Percentiles rank a stretch among this genome's conserved stretches.
phyloP scores from a whole-genome alignment of 768 basidiomycete genomes.

The Tricholoma saponaceum region DNA sequence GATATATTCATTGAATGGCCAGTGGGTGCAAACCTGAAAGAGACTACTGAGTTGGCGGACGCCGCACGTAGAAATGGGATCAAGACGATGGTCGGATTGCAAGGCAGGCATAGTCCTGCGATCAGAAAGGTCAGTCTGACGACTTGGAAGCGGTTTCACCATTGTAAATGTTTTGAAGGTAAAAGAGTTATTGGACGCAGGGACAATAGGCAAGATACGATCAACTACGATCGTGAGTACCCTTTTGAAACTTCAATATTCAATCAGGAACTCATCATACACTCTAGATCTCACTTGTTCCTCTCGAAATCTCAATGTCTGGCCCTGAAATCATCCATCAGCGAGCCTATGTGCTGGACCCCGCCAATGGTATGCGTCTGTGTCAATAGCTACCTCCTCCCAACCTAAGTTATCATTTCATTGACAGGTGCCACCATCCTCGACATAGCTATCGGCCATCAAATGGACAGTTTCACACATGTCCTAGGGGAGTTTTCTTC shows the following conservation, averaged over 20 bases:
- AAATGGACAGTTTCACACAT: slow-evolving; percentile 23
- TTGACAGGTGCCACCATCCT: slow-evolving; percentile 25
- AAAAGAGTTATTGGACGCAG: slow-evolving; percentile 26
- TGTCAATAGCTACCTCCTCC: neutral
- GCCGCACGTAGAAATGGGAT: slow-evolving; percentile 26
- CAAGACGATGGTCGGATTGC: slow-evolving; percentile 30
- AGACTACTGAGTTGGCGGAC: slow-evolving; percentile 31
- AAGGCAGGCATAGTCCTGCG: slow-evolving; percentile 24
- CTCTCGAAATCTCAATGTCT: neutral
- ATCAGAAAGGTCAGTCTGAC: slow-evolving; percentile 24
- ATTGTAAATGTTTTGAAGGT: slow-evolving; percentile 14
- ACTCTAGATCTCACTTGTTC: neutral
- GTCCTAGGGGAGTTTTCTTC: slow-evolving; percentile 29
- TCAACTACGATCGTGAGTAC: slow-evolving; percentile 22
- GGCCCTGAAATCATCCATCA: neutral
- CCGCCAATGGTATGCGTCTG: neutral
- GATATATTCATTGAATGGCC: slow-evolving; percentile 40
- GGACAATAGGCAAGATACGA: slow-evolving; percentile 26
- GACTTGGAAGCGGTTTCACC: neutral
- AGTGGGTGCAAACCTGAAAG: slow-evolving; percentile 23
- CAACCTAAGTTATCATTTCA: neutral
- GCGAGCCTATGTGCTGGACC: neutral
- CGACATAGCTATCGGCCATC: slow-evolving; percentile 24
- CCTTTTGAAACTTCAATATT: neutral
- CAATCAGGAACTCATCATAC: too few relatives aligned